These are phyloP conservation scores for Suhomyces bokatorum DNA, from an alignment of 1,139 yeast species.

Conservation along the genomic window DNA sequence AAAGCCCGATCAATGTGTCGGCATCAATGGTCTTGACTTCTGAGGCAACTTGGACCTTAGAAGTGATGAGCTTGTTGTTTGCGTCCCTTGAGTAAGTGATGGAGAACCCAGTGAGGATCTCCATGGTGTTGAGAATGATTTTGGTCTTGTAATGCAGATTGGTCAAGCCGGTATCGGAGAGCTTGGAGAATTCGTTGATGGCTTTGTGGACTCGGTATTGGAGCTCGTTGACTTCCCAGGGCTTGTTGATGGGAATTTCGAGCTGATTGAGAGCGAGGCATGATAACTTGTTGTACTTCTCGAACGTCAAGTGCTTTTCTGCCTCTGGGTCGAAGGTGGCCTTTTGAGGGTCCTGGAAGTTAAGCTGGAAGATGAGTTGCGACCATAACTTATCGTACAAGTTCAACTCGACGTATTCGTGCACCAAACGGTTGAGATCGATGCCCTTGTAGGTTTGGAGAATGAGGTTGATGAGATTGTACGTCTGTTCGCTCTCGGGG, in stretches of 20 bases:
- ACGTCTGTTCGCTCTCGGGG: constrained; percentile 39
- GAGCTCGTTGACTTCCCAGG: constrained; percentile 41
- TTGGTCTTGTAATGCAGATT: constrained; percentile 56
- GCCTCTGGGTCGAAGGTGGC: constrained; percentile 31
- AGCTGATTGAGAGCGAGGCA: constrained; percentile 71
- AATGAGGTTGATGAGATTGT: constrained; percentile 33
- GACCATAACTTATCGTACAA: constrained; percentile 67
- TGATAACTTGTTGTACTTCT: constrained; percentile 44
- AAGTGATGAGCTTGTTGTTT: neutral
- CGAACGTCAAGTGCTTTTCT: constrained; percentile 28
- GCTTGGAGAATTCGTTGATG: constrained; percentile 50
- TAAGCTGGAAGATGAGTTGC: constrained; percentile 43
- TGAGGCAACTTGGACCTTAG: neutral
- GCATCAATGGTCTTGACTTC: constrained; percentile 55
- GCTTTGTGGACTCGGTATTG: constrained; percentile 57
- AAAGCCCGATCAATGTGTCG: constrained; percentile 72
- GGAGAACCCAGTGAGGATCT: constrained; percentile 41
- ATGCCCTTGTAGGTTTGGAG: constrained; percentile 42
- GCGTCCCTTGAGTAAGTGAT: neutral
- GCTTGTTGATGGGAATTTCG: constrained; percentile 52
- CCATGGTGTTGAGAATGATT: constrained; percentile 55
- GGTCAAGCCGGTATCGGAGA: constrained; percentile 46
- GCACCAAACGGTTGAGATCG: constrained; percentile 57
- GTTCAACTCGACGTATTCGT: constrained; percentile 69
- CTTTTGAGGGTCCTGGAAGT: constrained; percentile 34